Conservation (phyloP, 306 rosid species). For the Castanospermum australe region DNA sequence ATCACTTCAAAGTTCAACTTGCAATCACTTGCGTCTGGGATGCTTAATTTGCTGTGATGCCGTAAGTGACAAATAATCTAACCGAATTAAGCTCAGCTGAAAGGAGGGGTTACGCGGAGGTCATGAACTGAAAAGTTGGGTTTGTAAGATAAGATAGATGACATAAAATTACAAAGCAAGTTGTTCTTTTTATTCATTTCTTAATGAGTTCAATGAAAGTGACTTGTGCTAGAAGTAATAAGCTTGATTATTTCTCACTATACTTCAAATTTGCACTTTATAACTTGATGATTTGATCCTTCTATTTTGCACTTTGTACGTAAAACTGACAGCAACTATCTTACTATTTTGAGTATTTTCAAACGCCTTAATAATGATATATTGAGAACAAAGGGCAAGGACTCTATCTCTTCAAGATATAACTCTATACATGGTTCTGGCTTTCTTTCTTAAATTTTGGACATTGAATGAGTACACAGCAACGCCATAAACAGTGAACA, state of each 20-base stretch:
- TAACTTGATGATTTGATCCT: not conserved
- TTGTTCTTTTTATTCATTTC: not conserved
- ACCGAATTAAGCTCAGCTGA: not conserved
- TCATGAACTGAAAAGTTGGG: not conserved
- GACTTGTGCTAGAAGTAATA: constrained; percentile 22
- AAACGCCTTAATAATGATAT: not conserved
- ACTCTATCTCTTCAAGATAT: not conserved
- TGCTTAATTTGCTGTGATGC: not conserved
- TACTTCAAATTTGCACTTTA: not conserved
- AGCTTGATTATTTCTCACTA: not conserved
- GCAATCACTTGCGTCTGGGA: not conserved
- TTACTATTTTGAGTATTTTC: not conserved
- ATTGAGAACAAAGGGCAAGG: not conserved
- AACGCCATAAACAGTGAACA: not conserved
- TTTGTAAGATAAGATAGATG: not conserved
- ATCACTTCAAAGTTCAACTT: constrained; percentile 5
- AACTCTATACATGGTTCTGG: not conserved
- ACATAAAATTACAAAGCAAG: not conserved
- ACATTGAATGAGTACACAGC: not conserved
- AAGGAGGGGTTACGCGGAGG: not conserved
- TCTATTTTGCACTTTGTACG: not conserved
- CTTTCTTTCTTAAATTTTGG: not conserved
- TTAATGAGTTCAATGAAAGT: constrained; percentile 14
- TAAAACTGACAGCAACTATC: not conserved
- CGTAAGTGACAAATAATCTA: not conserved